These are phyloP conservation scores for Vaccinium darrowii DNA, from an alignment of 148 eudicot genomes.

Conservation along the genomic window DNA sequence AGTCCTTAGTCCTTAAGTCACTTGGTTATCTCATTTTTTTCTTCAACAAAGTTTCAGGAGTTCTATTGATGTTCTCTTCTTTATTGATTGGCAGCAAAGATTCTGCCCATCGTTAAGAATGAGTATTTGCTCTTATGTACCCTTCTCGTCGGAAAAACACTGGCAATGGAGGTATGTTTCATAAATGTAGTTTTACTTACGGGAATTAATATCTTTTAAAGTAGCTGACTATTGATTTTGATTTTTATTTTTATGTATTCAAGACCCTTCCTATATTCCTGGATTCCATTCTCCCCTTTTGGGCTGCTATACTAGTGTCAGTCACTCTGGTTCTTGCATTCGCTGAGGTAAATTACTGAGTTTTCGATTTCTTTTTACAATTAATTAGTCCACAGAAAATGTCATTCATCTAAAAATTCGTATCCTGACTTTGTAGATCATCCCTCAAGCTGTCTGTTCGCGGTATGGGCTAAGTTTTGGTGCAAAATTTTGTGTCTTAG, in stretches of 20 bases:
- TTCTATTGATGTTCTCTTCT: background rate
- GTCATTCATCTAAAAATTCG: background rate
- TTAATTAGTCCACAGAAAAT: background rate
- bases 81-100: background rate
- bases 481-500: background rate
- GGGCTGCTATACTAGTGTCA: background rate
- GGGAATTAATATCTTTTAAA: background rate
- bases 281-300: background rate
- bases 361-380: background rate
- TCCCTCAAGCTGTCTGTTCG: slow-evolving; percentile 5
- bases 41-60: background rate
- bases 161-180: background rate
- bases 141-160: background rate
- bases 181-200: background rate
- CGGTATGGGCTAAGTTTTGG: background rate
- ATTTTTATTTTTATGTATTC: background rate
- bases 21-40: background rate
- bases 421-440: background rate
- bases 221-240: background rate
- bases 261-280: slow-evolving; percentile 1
- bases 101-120: background rate
- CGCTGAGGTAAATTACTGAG: background rate
- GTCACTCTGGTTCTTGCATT: background rate
- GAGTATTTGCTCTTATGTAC: background rate
- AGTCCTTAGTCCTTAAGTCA: background rate